These are phyloP conservation scores for Pyracantha coccinea DNA, from an alignment of 331 rosid species.

Conservation along the genomic window DNA sequence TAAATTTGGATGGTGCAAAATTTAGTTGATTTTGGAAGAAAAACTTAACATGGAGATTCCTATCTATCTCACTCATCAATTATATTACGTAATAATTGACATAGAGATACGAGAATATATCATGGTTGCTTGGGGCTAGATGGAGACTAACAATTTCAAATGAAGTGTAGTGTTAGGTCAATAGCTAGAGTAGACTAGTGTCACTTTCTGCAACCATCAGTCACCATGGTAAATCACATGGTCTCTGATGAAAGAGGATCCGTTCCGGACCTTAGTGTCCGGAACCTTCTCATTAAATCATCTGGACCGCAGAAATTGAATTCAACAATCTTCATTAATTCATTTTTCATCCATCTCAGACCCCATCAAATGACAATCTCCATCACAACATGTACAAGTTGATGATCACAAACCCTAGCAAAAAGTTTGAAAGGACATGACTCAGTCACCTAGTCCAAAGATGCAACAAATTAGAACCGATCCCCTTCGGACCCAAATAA, in stretches of 20 bases:
- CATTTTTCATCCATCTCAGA: not conserved
- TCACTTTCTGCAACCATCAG: constrained; percentile 8
- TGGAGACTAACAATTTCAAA: not conserved
- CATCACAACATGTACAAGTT: not conserved
- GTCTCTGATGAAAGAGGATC: not conserved
- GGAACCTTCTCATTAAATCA: too few species aligned
- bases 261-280: too few species aligned
- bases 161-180: not conserved
- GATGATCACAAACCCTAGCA: not conserved
- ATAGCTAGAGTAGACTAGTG: not conserved
- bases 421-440: not conserved
- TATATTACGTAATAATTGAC: not conserved
- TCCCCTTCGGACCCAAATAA: too few species aligned
- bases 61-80: too few species aligned
- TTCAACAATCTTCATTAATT: too few species aligned
- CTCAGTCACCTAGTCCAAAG: not conserved
- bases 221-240: not conserved
- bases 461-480: not conserved
- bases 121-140: not conserved
- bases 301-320: too few species aligned
- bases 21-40: not conserved
- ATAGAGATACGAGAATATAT: too few species aligned
- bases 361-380: not conserved
- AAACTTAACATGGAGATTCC: too few species aligned
- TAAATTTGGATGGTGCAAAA: not conserved